A percentile compares a stretch with the other conserved stretches of the same genome.
Conservation (phyloP, 1,139 yeast genomes). For the Zygosaccharomyces pseudobailii region DNA sequence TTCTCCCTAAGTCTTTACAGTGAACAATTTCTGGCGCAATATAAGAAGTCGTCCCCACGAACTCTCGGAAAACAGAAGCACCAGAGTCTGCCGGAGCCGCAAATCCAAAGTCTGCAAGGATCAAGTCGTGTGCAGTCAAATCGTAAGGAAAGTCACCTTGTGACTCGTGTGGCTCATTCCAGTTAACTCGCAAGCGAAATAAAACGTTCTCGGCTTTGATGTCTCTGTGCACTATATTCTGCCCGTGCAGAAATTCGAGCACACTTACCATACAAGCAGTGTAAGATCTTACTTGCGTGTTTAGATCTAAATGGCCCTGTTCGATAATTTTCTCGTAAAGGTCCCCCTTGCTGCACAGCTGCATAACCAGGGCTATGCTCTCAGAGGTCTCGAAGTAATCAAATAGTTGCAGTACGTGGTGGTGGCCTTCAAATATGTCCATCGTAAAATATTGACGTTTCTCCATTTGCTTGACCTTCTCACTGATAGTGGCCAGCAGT, state of each 20-base stretch:
- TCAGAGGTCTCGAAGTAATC: slow-evolving; percentile 69
- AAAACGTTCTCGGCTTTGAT: slow-evolving; percentile 84
- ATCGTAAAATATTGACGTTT: slow-evolving; percentile 7
- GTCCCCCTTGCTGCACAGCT: slow-evolving; percentile 65
- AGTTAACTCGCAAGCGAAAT: slow-evolving; percentile 36
- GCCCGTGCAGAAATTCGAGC: slow-evolving; percentile 61
- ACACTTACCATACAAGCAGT: slow-evolving; percentile 48
- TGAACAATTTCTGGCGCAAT: slow-evolving; percentile 67
- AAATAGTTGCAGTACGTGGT: slow-evolving; percentile 58
- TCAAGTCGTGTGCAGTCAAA: slow-evolving; percentile 42
- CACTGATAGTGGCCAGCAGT: slow-evolving; percentile 24
- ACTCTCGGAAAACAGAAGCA: slow-evolving; percentile 37
- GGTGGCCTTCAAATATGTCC: slow-evolving; percentile 39
- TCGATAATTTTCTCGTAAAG: slow-evolving; percentile 54
- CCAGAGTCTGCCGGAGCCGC: slow-evolving; percentile 35
- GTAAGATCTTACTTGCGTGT: slow-evolving; percentile 45
- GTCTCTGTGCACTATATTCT: slow-evolving; percentile 79
- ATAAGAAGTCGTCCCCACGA: slow-evolving; percentile 68
- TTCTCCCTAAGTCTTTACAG: slow-evolving; percentile 38
- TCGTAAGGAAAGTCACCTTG: slow-evolving; percentile 21
- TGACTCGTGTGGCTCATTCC: slow-evolving; percentile 13
- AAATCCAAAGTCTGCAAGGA: slow-evolving; percentile 72
- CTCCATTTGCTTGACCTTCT: slow-evolving; percentile 24
- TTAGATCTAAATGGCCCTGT: slow-evolving; percentile 42
- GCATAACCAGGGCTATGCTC: slow-evolving; percentile 58